phyloP scores from a whole-genome alignment of 2,329 filamentous ascomycete genomes.

The Hortaea sp. region DNA sequence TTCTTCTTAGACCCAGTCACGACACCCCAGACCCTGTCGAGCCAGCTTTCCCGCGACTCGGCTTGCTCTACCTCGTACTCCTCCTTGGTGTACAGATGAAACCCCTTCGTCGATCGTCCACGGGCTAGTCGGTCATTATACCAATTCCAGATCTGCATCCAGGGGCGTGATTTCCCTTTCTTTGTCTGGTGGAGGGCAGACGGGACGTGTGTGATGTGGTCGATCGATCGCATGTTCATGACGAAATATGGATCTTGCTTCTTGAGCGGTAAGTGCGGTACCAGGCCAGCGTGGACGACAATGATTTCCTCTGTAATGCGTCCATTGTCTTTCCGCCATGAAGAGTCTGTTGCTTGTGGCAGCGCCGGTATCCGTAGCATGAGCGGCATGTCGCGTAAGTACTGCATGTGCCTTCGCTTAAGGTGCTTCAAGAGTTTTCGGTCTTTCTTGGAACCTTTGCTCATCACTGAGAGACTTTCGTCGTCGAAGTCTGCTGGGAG shows the following conservation, averaged over 20 bases:
- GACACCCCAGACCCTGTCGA: slow-evolving; percentile 10
- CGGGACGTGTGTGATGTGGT: slow-evolving; percentile 51
- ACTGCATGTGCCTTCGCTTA: slow-evolving; percentile 21
- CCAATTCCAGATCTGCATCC: slow-evolving; percentile 24
- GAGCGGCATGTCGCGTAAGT: slow-evolving; percentile 25
- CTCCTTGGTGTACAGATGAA: slow-evolving; percentile 3
- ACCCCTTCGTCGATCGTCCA: slow-evolving; percentile 11
- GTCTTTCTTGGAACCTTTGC: slow-evolving; percentile 19
- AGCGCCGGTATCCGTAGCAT: slow-evolving; percentile 26
- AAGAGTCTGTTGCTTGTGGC: slow-evolving; percentile 12
- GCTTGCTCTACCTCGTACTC: slow-evolving; percentile 6
- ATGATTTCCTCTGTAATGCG: slow-evolving; percentile 54
- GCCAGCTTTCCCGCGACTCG: slow-evolving; percentile 1
- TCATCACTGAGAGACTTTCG: slow-evolving; percentile 7
- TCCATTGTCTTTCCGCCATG: slow-evolving; percentile 29
- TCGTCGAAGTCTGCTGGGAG: not conserved
- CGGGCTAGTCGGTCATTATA: slow-evolving; percentile 22
- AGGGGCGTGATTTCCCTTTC: slow-evolving; percentile 17
- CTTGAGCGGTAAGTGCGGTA: slow-evolving; percentile 61
- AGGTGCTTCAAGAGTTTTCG: slow-evolving; percentile 17
- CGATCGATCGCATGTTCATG: slow-evolving; percentile 86
- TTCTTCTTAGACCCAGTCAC: slow-evolving; percentile 21
- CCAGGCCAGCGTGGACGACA: slow-evolving; percentile 77
- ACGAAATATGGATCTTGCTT: slow-evolving; percentile 67
- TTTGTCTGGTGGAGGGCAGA: slow-evolving; percentile 28